Base-by-base conservation (phyloP, 768 basidiomycete species). In the Agaricus blazei region DNA sequence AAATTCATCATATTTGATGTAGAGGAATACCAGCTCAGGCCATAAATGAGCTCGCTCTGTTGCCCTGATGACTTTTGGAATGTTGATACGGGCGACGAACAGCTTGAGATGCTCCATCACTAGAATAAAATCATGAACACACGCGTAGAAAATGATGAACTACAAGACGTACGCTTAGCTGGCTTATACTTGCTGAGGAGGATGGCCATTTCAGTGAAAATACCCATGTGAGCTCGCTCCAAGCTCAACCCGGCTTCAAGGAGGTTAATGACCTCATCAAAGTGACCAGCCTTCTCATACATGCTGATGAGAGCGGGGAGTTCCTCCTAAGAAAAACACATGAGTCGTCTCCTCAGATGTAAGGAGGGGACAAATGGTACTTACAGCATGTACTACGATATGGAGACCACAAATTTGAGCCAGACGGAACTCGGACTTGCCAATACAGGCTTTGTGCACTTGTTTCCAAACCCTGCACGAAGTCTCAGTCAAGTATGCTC, bases 81-180 rank as follows among this genome's bases (percentile, higher is more conserved):
- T 98, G 73, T 99, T 98, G 80, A 96, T 94, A 51, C 95, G 88
- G 37, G 91, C 84, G 31, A 92, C 90, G 63, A 97, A 99, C 43
- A 98, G 80, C 69, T 96, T 98, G 60, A 99, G 80, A 72, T 98
- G 97, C 64, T 99, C 97, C 95, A 99, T 97, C 58, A 98, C 93
- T 97, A 54, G 12, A 48, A 48, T 41, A 58, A 57, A 27, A 55
- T 56, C 47, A 37, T 34, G 34, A 58, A 58, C 50, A 54, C 7
- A 51, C 11, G 12, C 41, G 4, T 29, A 41, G 46, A 12, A n/a
- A 31, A 5, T 28, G 56, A 24, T 11, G 58, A 43, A 29, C 37
- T 38, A 48, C 14, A 19, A 29, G 15, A 76, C 89, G 70, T 65
- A 94, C 93, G 76, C 71, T 94, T 96, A 60, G 88, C 88, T 1